Base-by-base conservation (phyloP, 2,329 filamentous ascomycete genomes). In the Clonostachys byssicola region DNA sequence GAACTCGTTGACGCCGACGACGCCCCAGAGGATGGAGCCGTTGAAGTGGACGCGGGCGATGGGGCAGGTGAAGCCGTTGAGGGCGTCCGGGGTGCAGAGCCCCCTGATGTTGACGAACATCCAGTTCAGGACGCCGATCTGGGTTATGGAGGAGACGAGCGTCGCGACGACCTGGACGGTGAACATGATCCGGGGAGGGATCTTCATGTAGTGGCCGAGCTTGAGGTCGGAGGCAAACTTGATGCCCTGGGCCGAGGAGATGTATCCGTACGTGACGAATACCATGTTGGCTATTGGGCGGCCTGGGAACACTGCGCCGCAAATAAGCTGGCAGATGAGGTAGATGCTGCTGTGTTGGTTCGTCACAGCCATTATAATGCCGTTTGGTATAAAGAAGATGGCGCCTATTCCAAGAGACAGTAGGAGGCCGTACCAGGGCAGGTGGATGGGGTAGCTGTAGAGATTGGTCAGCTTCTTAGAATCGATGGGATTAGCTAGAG, bases 281-380 rank as follows among this genome's bases (percentile, higher is more conserved):
- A 95, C 88, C 90, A 95, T 95, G 65, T 95, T 94, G 44, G 89
- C 90, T 12, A 95, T 88, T 2, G 90, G 90, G 2, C 87, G 85
- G 30, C 90, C 90, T 1, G 89, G 89, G 61, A 95, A 95, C 14
- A 90, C 75, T 44, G 80, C 83, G 46, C 90, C 90, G 52, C 88
- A 92, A 53, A 94, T 85, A 48, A 95, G 78, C 65, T 94, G 89
- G 63, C 89, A 92, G 56, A 94, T 88, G 35, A 94, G 77, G 62
- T 92, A 94, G 54, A 92, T 89, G 63, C 85, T 89, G 65, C 84
- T 89, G 64, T 94, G 88, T 61, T 92, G 89, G 63, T 94, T 95
- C 10, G 90, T 95, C 54, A 95, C 89, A 14, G 89, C 90, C 88
- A 94, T 95, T 58, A 95, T 88, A 61, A 95, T 94, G 51, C 90